These are phyloP conservation scores for Oryza meyeriana DNA, from an alignment of 176 grass and related monocot species.

Conservation along the genomic window DNA sequence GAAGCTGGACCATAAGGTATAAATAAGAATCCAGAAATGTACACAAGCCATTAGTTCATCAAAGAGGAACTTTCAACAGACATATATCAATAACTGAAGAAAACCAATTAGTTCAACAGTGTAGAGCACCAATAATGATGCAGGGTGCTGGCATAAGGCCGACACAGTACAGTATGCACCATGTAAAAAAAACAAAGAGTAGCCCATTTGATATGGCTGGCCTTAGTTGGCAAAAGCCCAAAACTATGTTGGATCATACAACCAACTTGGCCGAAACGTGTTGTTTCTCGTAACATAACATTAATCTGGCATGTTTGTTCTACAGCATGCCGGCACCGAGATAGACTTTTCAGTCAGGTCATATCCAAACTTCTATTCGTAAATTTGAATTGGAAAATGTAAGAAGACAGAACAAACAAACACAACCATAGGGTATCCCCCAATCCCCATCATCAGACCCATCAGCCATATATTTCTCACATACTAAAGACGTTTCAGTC, in stretches of 20 bases:
- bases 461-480: too few species aligned
- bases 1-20: background rate
- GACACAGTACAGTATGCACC: background rate
- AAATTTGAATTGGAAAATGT: background rate
- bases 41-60: background rate
- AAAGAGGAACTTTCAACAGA: background rate
- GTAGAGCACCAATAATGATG: background rate
- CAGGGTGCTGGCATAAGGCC: background rate
- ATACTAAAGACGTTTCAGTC: too few species aligned
- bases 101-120: background rate
- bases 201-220: background rate
- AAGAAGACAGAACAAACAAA: background rate
- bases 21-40: background rate
- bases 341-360: background rate
- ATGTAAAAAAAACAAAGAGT: background rate
- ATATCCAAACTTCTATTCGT: background rate
- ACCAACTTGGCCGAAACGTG: background rate
- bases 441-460: too few species aligned
- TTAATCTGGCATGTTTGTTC: background rate
- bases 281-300: background rate
- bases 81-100: background rate
- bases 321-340: background rate
- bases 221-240: background rate
- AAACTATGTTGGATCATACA: background rate
- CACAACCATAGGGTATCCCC: too few species aligned